Percentiles rank a stretch among this genome's conserved stretches.
phyloP scores from a whole-genome alignment of 2,329 filamentous ascomycete genomes.

The Colletotrichum incanum region DNA sequence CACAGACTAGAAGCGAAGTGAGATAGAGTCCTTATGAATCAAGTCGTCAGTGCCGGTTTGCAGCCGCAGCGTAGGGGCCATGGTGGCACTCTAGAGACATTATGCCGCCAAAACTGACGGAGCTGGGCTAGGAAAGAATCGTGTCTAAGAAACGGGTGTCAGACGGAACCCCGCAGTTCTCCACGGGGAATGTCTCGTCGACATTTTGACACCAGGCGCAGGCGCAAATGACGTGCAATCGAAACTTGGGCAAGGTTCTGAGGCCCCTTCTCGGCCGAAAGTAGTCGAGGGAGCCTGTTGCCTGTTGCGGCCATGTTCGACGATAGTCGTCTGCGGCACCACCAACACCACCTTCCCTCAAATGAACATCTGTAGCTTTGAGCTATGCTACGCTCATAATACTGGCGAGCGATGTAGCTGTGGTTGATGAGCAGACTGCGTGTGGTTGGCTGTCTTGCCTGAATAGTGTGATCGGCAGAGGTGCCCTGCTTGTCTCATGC shows the following conservation, averaged over 20 bases:
- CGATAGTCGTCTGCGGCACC: neutral
- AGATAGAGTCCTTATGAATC: neutral
- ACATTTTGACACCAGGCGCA: constrained; percentile 3
- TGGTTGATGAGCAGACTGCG: constrained; percentile 8
- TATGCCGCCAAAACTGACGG: neutral
- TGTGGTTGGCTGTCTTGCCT: constrained; percentile 14
- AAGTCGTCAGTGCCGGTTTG: neutral
- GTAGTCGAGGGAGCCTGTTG: neutral
- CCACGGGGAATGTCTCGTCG: constrained; percentile 20
- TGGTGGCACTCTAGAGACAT: neutral
- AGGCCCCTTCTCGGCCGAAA: neutral
- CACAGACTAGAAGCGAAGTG: neutral
- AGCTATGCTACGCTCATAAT: neutral
- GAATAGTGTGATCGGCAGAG: constrained; percentile 20
- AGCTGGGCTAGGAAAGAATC: constrained; percentile 11
- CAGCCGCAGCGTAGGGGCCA: neutral
- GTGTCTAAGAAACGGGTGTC: constrained; percentile 27
- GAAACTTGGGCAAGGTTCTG: neutral
- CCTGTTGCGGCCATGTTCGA: neutral
- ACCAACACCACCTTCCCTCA: neutral
- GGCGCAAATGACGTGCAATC: neutral
- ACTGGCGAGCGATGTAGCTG: neutral
- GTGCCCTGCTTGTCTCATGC: constrained; percentile 11
- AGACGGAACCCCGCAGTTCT: constrained; percentile 33
- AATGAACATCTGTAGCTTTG: neutral